Percentiles rank a stretch among this genome's conserved stretches.
Evolutionary conservation across 148 eudicot genomes (phyloP).

Genomic region (Rhododendron henanense): DNA sequence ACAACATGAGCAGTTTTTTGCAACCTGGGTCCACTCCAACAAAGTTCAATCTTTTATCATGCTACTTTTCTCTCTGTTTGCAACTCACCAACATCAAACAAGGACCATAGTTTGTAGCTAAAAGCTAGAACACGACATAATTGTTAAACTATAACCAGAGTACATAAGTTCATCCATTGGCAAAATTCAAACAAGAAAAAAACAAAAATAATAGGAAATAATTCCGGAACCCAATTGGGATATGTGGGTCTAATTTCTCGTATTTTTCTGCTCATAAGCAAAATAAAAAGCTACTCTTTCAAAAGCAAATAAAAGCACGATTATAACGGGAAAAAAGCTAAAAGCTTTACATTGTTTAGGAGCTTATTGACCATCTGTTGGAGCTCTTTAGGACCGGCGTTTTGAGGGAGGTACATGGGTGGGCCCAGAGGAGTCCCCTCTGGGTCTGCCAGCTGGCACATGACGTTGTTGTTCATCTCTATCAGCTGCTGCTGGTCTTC

Average conservation of each 20-base stretch:
- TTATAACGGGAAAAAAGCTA: too few relatives aligned
- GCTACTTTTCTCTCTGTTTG: neutral
- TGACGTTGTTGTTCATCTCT: slow-evolving; percentile 47
- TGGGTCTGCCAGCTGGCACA: slow-evolving; percentile 81
- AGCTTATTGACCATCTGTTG: slow-evolving; percentile 68
- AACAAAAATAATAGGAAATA: neutral
- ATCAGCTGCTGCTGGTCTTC: slow-evolving; percentile 11
- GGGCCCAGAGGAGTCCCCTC: slow-evolving; percentile 64
- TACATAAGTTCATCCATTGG: neutral
- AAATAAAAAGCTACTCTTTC: neutral
- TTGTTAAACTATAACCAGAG: neutral
- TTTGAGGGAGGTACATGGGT: slow-evolving; percentile 72
- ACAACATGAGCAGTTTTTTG: neutral
- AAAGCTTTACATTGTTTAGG: slow-evolving; percentile 48
- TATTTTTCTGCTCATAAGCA: neutral
- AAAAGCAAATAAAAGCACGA: neutral
- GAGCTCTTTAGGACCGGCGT: slow-evolving; percentile 85
- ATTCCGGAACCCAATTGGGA: neutral
- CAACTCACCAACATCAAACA: neutral
- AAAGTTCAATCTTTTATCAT: neutral
- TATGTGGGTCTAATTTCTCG: neutral
- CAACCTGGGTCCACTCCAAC: neutral
- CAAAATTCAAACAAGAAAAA: neutral
- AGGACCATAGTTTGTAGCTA: neutral
- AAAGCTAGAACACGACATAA: too few relatives aligned